Evolutionary conservation across 2,329 filamentous ascomycete genomes (phyloP), one percentile per base, ranked within the genome.

Genomic region (Bipolaris victoriae): DNA sequence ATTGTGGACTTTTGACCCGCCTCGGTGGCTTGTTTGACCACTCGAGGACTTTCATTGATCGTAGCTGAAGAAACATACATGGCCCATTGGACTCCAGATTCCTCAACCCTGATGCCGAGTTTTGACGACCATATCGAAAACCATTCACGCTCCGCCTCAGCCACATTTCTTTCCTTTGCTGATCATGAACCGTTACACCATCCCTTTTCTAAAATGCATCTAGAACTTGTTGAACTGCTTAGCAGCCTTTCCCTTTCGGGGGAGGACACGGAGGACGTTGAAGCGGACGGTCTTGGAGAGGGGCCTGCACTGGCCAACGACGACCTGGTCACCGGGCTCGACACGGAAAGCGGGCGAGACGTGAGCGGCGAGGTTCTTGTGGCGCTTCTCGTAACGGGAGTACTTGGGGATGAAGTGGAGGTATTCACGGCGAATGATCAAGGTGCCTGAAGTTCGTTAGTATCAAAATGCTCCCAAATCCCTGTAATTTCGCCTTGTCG

Each of bases 271-370:
- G 80, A 99, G 91, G 80, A 97, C 93, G 86, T 99, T 99, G 91
- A 99, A 99, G 80, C 95, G 95, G 91, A 99, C 96, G 81, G 95
- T 99, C 91, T 99, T 99, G 91, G 89, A 93, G 78, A 99, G 88
- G 78, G 95, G 95, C 83, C 95, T 88, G 91, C 95, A 99, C 87
- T 99, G 95, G 84, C 95, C 95, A 82, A 99, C 94, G 76, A 94
- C 97, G 77, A 99, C 96, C 85, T 94, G 90, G 84, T 99, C 95
- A 88, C 95, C 96, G 81, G 98, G 94, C 86, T 96, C 91, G 76
- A 98, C 93, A 97, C 95, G 95, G 92, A 99, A 99, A 82, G 94
- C 94, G 76, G 95, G 95, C 69, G 93, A 97, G 78, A 98, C 94
- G 88, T 99, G 95, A 73, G 94, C 95, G 78, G 95, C 92, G 71